A percentile compares a stretch with the other conserved stretches of the same genome.
phyloP scores from a whole-genome alignment of 176 grass and related monocot species.

The Aegilops tauschii region DNA sequence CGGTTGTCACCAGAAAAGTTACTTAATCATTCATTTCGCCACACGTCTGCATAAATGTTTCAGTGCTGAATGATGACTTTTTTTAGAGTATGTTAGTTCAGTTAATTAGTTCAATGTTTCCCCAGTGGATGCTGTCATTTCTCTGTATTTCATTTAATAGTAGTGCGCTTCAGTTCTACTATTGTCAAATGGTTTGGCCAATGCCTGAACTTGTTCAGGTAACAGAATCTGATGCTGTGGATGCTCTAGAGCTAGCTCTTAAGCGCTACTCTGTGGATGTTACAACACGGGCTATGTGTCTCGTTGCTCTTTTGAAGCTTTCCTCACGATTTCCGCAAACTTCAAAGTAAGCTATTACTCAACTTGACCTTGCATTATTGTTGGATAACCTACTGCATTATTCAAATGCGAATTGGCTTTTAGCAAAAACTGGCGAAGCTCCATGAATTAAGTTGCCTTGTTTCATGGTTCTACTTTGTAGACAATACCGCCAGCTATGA shows the following conservation, averaged over 20 bases:
- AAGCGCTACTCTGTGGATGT: constrained; percentile 72
- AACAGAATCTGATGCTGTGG: constrained; percentile 95
- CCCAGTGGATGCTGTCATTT: constrained; percentile 12
- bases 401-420: background rate
- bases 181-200: constrained; percentile 28
- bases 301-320: constrained; percentile 92
- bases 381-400: background rate
- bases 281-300: constrained; percentile 93
- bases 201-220: constrained; percentile 66
- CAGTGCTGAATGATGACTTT: background rate
- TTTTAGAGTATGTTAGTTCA: constrained; percentile 2
- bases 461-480: background rate
- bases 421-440: background rate
- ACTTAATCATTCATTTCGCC: background rate
- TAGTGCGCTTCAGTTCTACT: constrained; percentile 12
- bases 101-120: constrained; percentile 1
- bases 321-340: constrained; percentile 89
- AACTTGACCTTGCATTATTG: constrained; percentile 24
- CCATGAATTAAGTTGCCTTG: background rate
- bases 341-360: constrained; percentile 65
- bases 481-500: background rate
- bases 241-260: constrained; percentile 78
- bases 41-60: background rate
- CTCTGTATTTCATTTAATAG: constrained; percentile 15
- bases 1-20: background rate